Conservation (phyloP, 176 grass and related monocot species). For the Alopecurus myosuroides region DNA sequence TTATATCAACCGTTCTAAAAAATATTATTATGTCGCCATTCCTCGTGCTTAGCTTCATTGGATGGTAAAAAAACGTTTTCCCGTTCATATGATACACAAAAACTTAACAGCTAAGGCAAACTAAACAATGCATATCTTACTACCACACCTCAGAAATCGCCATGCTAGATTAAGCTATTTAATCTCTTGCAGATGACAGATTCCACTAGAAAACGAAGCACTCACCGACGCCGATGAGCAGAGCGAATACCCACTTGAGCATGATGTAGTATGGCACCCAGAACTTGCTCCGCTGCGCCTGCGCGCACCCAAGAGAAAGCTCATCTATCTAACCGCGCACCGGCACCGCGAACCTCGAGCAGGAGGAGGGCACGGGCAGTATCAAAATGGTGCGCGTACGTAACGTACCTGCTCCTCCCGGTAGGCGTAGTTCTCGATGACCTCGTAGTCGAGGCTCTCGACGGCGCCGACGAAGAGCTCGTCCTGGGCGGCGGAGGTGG, state of each 20-base stretch:
- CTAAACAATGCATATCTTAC: background rate
- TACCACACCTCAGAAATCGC: background rate
- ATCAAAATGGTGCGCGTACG: background rate
- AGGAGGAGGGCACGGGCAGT: background rate
- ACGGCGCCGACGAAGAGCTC: slow-evolving; percentile 37
- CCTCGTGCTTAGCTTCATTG: background rate
- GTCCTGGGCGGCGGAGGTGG: slow-evolving; percentile 5
- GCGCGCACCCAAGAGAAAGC: background rate
- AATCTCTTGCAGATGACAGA: background rate
- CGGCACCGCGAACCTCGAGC: background rate
- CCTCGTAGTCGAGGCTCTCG: slow-evolving; percentile 99
- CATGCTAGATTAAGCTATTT: background rate
- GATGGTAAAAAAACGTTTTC: background rate
- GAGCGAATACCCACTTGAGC: slow-evolving; percentile 83
- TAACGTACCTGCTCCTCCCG: slow-evolving; percentile 83
- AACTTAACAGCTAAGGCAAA: background rate
- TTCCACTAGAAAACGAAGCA: background rate
- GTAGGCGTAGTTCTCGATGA: slow-evolving; percentile 99
- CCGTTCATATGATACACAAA: background rate
- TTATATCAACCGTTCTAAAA: background rate
- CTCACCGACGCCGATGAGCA: slow-evolving; percentile 92
- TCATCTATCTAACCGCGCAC: background rate
- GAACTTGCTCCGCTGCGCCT: slow-evolving; percentile 87
- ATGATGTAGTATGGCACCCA: slow-evolving; percentile 91
- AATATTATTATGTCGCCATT: background rate